Percentiles rank a stretch among this genome's conserved stretches.
phyloP scores from a whole-genome alignment of 148 eudicot species.

The Silene uniflora region DNA sequence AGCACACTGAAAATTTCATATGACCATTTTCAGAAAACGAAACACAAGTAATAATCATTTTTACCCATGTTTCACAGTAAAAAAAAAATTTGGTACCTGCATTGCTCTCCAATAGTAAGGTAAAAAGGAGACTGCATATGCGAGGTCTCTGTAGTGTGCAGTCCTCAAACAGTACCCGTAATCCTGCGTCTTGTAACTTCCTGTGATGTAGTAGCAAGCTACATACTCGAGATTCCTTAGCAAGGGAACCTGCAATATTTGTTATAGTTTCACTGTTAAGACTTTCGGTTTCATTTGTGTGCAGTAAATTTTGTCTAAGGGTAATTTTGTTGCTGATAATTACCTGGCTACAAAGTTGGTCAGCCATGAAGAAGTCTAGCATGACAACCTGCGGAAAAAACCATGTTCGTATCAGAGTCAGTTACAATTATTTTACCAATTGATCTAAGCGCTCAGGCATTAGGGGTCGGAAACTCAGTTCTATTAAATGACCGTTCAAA shows the following conservation, averaged over 20 bases:
- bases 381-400: slow-evolving; percentile 59
- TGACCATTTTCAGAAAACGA: slow-evolving; percentile 1
- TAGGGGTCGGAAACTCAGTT: no score
- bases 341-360: slow-evolving; percentile 99
- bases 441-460: no score
- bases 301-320: neutral
- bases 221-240: slow-evolving; percentile 80
- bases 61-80: neutral
- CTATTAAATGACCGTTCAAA: no score
- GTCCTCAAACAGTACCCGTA: slow-evolving; percentile 73
- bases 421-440: no score
- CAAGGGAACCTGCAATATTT: slow-evolving; percentile 64
- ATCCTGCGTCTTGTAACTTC: slow-evolving; percentile 90
- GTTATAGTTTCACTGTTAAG: slow-evolving; percentile 5
- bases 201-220: slow-evolving; percentile 89
- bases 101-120: slow-evolving; percentile 99
- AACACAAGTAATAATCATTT: neutral
- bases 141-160: slow-evolving; percentile 70
- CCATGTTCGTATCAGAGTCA: neutral
- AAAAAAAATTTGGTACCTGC: slow-evolving; percentile 52
- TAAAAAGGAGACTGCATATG: slow-evolving; percentile 91
- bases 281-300: neutral
- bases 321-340: neutral
- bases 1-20: slow-evolving; percentile 59
- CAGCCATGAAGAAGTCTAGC: slow-evolving; percentile 99